Evolutionary conservation across 139 green algal species (phyloP).

Genomic region (Mychonastes homosphaera): DNA sequence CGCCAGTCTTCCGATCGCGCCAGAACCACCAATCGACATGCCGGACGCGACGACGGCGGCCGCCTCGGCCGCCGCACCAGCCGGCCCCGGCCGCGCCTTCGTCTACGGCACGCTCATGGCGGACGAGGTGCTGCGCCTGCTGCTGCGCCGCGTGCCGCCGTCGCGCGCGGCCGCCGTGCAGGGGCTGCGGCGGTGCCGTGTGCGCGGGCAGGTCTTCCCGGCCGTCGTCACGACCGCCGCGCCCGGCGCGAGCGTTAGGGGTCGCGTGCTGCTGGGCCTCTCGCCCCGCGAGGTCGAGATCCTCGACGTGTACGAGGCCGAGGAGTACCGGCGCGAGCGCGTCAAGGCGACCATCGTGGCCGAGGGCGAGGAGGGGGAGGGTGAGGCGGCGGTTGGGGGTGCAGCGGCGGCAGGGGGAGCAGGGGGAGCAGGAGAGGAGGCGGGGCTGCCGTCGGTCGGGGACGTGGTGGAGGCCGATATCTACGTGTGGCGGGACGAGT

Average conservation of each 20-base stretch:
- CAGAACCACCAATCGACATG: too few species aligned
- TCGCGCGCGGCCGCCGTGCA: constrained; percentile 29
- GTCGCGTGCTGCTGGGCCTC: constrained; percentile 21
- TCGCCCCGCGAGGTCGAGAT: background rate
- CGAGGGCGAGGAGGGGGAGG: background rate
- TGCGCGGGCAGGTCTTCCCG: constrained; percentile 52
- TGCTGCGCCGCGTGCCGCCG: constrained; percentile 39
- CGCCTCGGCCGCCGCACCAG: constrained; percentile 3
- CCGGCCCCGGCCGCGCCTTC: background rate
- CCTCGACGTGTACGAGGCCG: constrained; percentile 46
- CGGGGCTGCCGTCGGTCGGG: constrained; percentile 1
- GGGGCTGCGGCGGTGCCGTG: constrained; percentile 41
- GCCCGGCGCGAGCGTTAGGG: constrained; percentile 15
- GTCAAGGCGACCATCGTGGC: constrained; percentile 22
- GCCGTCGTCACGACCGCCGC: constrained; percentile 30
- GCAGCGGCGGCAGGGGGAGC: background rate
- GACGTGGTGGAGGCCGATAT: constrained; percentile 33
- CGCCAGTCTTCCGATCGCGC: too few species aligned
- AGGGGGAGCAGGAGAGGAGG: background rate
- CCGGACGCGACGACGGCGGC: too few species aligned
- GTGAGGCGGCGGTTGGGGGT: background rate
- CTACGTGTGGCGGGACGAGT: constrained; percentile 56
- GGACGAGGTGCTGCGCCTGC: constrained; percentile 37
- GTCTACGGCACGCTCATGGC: constrained; percentile 19
- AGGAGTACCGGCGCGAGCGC: constrained; percentile 53